A percentile compares a stretch with the other conserved stretches of the same genome.
Evolutionary conservation across 257 asterid species (phyloP).

Genomic region (Przewalskia tangutica): DNA sequence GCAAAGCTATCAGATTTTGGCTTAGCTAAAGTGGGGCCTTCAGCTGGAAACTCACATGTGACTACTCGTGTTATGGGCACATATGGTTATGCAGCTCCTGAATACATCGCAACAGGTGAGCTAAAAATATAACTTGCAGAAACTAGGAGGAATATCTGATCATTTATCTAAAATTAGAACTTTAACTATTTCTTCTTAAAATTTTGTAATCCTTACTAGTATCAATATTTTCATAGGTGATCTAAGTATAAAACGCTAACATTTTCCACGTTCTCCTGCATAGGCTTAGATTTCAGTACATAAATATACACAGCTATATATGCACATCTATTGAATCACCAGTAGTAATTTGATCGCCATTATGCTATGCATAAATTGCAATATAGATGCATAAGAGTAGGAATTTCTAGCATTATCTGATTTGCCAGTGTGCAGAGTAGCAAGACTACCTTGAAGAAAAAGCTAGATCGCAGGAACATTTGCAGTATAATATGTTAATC

Average conservation of each 20-base stretch:
- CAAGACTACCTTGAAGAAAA: background rate
- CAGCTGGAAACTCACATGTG: slow-evolving; percentile 37
- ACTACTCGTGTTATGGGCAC: slow-evolving; percentile 50
- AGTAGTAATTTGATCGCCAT: background rate
- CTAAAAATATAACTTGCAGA: background rate
- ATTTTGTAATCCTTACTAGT: background rate
- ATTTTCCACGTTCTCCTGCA: background rate
- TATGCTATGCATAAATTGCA: background rate
- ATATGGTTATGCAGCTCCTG: slow-evolving; percentile 47
- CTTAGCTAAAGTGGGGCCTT: slow-evolving; percentile 38
- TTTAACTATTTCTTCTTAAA: background rate
- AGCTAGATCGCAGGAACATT: background rate
- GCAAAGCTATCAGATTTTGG: slow-evolving; percentile 48
- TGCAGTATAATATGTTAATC: background rate
- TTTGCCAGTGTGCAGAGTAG: background rate
- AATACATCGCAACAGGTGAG: slow-evolving; percentile 42
- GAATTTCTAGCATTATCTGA: background rate
- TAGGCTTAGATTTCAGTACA: background rate
- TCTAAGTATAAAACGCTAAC: background rate
- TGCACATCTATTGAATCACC: background rate
- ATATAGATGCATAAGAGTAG: background rate
- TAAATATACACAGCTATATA: background rate
- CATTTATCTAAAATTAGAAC: background rate
- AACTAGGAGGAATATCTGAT: background rate
- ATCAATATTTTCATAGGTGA: background rate